Evolutionary conservation across 2,329 filamentous ascomycete species (phyloP).

Genomic region (Clonostachys byssicola): DNA sequence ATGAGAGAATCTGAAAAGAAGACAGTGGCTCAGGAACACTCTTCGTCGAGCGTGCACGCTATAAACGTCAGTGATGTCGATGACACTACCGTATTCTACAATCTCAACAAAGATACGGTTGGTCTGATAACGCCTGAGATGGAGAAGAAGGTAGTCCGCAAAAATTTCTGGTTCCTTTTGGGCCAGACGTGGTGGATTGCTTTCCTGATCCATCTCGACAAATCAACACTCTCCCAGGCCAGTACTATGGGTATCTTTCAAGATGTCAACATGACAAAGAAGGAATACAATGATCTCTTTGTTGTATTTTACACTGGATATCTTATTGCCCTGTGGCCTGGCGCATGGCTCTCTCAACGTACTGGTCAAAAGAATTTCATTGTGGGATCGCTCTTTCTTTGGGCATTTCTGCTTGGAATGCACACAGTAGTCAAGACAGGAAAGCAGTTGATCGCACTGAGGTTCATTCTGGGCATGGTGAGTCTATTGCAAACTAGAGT

Average conservation of each 20-base stretch:
- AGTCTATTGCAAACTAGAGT: neutral
- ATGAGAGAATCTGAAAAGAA: no score
- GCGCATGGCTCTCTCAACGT: conserved; percentile 11
- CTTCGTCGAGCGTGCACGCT: no score
- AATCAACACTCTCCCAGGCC: conserved; percentile 13
- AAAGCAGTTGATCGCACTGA: conserved; percentile 10
- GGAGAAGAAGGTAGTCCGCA: conserved; percentile 6
- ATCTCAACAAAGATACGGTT: conserved; percentile 9
- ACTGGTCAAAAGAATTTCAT: conserved; percentile 15
- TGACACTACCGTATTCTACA: conserved; percentile 14
- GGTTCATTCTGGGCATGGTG: conserved; percentile 14
- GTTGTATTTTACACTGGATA: conserved; percentile 14
- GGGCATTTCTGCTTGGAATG: conserved; percentile 13
- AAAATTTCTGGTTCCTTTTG: conserved; percentile 15
- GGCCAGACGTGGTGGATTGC: conserved; percentile 13
- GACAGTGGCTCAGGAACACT: no score
- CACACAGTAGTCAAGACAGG: conserved; percentile 12
- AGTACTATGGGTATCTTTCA: conserved; percentile 16
- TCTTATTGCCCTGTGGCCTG: conserved; percentile 13
- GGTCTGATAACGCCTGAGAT: conserved; percentile 4
- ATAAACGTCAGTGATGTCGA: conserved; percentile 6
- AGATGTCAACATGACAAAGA: conserved; percentile 12
- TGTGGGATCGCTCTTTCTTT: conserved; percentile 10
- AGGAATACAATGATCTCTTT: conserved; percentile 13
- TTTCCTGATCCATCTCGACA: conserved; percentile 16